A percentile compares a stretch with the other conserved stretches of the same genome.
Conservation (phyloP, 1,139 yeast genomes). For the Debaryomyces robertsiae region DNA sequence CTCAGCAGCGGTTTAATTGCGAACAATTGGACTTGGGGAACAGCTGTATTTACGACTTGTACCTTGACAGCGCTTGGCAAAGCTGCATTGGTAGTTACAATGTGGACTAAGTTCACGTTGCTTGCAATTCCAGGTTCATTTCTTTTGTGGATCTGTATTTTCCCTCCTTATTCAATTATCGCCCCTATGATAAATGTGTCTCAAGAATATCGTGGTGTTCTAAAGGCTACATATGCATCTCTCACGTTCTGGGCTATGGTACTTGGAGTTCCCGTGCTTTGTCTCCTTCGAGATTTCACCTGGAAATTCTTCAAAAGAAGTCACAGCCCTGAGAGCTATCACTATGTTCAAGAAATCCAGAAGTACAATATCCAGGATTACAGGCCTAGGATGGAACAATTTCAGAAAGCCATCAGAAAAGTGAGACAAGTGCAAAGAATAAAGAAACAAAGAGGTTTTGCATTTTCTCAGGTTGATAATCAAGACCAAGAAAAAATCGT, state of each 20-base stretch:
- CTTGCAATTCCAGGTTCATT: slow-evolving; percentile 96
- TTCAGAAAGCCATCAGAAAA: slow-evolving; percentile 94
- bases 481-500: slow-evolving; percentile 89
- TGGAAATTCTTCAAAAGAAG: slow-evolving; percentile 96
- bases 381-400: slow-evolving; percentile 93
- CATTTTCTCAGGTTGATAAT: slow-evolving; percentile 94
- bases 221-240: slow-evolving; percentile 75
- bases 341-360: slow-evolving; percentile 94
- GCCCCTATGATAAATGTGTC: slow-evolving; percentile 88
- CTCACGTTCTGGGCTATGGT: slow-evolving; percentile 83
- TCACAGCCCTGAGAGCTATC: slow-evolving; percentile 89
- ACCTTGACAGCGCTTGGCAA: slow-evolving; percentile 89
- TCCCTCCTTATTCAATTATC: slow-evolving; percentile 83
- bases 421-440: slow-evolving; percentile 98
- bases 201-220: slow-evolving; percentile 79
- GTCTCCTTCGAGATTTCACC: slow-evolving; percentile 82
- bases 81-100: slow-evolving; percentile 87
- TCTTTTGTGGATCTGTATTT: slow-evolving; percentile 76
- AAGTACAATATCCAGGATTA: slow-evolving; percentile 92
- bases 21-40: slow-evolving; percentile 96
- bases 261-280: slow-evolving; percentile 72
- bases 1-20: slow-evolving; percentile 71
- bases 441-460: slow-evolving; percentile 98
- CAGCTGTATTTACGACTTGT: slow-evolving; percentile 85
- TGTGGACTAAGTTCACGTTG: slow-evolving; percentile 94